Percentiles rank a stretch among this genome's conserved stretches.
Conservation (phyloP, 2,329 filamentous ascomycete species). For the Proliferodiscus dingleyae region DNA sequence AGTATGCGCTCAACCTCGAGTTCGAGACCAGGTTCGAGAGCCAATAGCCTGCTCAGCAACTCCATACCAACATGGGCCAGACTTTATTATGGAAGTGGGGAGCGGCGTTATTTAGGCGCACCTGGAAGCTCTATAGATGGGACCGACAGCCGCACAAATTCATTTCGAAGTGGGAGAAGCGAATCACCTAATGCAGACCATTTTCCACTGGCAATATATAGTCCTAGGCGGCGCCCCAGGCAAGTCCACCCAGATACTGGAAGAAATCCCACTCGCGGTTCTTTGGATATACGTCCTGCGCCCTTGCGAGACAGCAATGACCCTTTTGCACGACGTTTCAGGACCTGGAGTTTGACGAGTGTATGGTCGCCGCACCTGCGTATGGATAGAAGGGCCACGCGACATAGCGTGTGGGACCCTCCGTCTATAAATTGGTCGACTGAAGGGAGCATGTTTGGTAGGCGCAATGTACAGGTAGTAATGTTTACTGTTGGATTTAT, state of each 20-base stretch:
- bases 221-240: slow-evolving; percentile 40
- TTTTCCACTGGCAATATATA: slow-evolving; percentile 42
- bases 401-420: slow-evolving; percentile 65
- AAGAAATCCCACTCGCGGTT: slow-evolving; percentile 30
- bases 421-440: slow-evolving; percentile 64
- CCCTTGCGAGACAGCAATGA: slow-evolving; percentile 13
- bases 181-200: slow-evolving; percentile 48
- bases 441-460: slow-evolving; percentile 56
- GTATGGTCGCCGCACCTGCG: slow-evolving; percentile 72
- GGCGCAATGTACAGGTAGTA: slow-evolving; percentile 68
- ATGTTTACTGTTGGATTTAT: slow-evolving; percentile 75
- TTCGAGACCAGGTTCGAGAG: slow-evolving; percentile 42
- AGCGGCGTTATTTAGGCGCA: slow-evolving; percentile 45
- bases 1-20: slow-evolving; percentile 33
- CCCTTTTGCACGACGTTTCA: slow-evolving; percentile 17
- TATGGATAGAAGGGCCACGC: slow-evolving; percentile 53
- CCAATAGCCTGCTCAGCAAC: slow-evolving; percentile 39
- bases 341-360: slow-evolving; percentile 53
- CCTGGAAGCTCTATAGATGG: slow-evolving; percentile 29
- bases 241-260: slow-evolving; percentile 31
- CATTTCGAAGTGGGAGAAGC: slow-evolving; percentile 40
- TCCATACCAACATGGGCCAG: slow-evolving; percentile 44
- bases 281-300: slow-evolving; percentile 43
- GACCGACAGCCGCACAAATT: slow-evolving; percentile 42
- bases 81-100: slow-evolving; percentile 68